Conservation (phyloP, 768 basidiomycete species). For the Brasilioporus rufonigricans region DNA sequence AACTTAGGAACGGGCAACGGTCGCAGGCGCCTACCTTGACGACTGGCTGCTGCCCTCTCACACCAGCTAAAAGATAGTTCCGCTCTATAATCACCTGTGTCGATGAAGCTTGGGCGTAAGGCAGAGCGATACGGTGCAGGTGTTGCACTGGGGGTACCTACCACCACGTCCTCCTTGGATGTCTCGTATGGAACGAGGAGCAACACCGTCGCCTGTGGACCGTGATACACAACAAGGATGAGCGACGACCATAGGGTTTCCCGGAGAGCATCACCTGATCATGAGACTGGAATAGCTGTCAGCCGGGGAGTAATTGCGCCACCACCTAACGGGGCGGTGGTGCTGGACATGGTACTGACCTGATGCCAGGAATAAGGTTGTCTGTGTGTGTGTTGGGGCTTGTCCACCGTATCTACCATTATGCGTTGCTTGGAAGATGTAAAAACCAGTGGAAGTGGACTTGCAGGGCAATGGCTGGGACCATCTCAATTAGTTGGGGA, state of each 20-base stretch:
- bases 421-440: constrained; percentile 13
- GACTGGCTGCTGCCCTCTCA: constrained; percentile 64
- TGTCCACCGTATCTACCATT: constrained; percentile 22
- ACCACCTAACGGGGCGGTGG: constrained; percentile 2
- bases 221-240: constrained; percentile 18
- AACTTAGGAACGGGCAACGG: too few species aligned
- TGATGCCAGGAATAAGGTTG: constrained; percentile 83
- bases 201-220: constrained; percentile 66
- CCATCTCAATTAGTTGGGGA: constrained; percentile 25
- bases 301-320: constrained; percentile 17
- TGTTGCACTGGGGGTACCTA: constrained; percentile 32
- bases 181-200: constrained; percentile 71
- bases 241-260: constrained; percentile 9
- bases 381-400: constrained; percentile 29
- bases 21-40: constrained; percentile 57
- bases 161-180: constrained; percentile 68
- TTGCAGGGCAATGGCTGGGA: constrained; percentile 9
- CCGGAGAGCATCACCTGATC: constrained; percentile 57
- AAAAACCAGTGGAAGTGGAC: constrained; percentile 9
- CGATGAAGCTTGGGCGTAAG: constrained; percentile 1
- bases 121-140: neutral
- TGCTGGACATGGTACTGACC: constrained; percentile 41
- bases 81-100: constrained; percentile 69
- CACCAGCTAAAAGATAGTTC: constrained; percentile 69
- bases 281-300: constrained; percentile 58